Evolutionary conservation across 2,329 filamentous ascomycete species (phyloP), one percentile per base, ranked within the genome.

Genomic region (Aureobasidium musti): DNA sequence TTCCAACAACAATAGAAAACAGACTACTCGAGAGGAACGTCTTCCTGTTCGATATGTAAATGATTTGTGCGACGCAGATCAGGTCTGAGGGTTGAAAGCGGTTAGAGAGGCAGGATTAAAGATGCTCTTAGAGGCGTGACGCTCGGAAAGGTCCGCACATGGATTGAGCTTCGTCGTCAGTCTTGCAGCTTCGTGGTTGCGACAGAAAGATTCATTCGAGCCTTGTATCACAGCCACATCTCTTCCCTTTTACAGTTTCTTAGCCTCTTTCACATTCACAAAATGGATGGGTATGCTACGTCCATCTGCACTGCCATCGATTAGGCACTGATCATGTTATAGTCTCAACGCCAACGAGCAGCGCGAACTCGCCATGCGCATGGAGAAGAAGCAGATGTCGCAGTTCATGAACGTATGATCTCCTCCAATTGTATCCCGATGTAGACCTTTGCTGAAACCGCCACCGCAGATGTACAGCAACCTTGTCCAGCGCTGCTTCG

Each of bases 361-460:
- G 84, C 91, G 91, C 82, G 91, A 95, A 85, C 90, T 99, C 77
- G 90, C 96, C 81, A 82, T 87, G 82, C 92, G 95, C 80, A 93
- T 99, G 87, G 92, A 98, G 84, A 91, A 91, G 82, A 96, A 95
- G 82, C 95, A 99, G 82, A 91, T 99, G 85, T 97, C 97, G 83
- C 94, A 98, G 78, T 98, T 99, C 78, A 97, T 98, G 89, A 91
- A 87, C 75, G 95, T 98, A 85, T 73, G 91, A 84, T 66, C 43
- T 60, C 37, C 68, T 56, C 67, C 56, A 67, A 14, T 13, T 4
- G 11, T 11, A 5, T 4, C 3, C 1, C 14, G 10, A 28, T 57
- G 30, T 26, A 11, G 53, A 19, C 26, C 14, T 35, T 52, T 33
- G 30, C 66, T 63, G 59, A 63, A 47, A 61, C 19, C 54, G 66